Percentiles rank a stretch among this genome's conserved stretches.
Conservation (phyloP, 2,329 filamentous ascomycete species). For the Thermothelomyces thermophilus region DNA sequence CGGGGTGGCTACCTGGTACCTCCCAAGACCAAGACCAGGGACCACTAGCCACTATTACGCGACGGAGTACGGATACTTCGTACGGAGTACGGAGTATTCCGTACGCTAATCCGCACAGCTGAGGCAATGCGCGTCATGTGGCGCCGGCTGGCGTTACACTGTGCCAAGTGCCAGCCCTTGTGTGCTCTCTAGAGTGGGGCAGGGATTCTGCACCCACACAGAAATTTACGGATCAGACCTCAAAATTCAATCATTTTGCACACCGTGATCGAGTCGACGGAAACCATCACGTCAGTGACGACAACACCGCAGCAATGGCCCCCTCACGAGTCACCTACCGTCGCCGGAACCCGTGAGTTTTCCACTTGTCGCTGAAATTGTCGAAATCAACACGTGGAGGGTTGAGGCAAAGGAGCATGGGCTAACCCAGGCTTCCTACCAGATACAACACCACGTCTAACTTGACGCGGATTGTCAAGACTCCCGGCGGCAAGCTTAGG, state of each 20-base stretch:
- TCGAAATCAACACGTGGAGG: not conserved
- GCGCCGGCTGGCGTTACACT: not conserved
- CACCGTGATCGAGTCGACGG: constrained; percentile 26
- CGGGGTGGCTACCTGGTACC: no score
- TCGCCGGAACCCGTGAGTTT: constrained; percentile 71
- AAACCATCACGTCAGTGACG: constrained; percentile 26
- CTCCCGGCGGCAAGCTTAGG: constrained; percentile 89
- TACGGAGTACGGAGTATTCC: no score
- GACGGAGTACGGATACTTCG: no score
- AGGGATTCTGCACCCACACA: constrained; percentile 25
- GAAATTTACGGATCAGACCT: constrained; percentile 26
- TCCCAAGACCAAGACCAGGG: no score
- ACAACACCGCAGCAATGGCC: constrained; percentile 49
- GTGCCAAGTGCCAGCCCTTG: constrained; percentile 16
- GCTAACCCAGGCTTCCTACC: constrained; percentile 20
- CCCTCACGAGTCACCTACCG: constrained; percentile 60
- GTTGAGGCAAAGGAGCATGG: not conserved
- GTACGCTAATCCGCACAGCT: no score
- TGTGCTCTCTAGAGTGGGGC: constrained; percentile 19
- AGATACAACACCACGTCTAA: constrained; percentile 99
- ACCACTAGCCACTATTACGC: no score
- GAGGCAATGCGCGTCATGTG: no score
- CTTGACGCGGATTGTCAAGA: constrained; percentile 93
- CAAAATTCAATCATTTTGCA: constrained; percentile 26
- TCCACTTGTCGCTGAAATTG: not conserved